Evolutionary conservation across 2,329 filamentous ascomycete species (phyloP).

Genomic region (Fusarium sp.): DNA sequence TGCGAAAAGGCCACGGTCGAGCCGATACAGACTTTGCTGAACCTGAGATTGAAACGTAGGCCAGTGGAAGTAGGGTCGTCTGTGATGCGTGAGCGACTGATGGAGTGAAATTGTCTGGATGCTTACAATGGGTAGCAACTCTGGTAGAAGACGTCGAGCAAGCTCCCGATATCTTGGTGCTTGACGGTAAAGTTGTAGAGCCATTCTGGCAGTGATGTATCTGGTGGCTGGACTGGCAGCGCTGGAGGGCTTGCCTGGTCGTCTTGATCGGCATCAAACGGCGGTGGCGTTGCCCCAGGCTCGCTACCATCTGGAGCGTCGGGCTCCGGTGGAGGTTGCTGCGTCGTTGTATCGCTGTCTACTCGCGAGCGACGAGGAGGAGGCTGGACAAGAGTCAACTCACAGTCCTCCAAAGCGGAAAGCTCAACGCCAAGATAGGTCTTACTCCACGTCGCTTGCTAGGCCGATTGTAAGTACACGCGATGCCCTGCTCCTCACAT

Average conservation of each 20-base stretch:
- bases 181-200: background rate
- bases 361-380: background rate
- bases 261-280: background rate
- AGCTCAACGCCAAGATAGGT: no score
- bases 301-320: background rate
- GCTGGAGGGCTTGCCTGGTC: background rate
- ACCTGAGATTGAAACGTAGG: background rate
- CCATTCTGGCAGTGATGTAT: background rate
- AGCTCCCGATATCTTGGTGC: background rate
- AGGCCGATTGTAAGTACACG: background rate
- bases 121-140: background rate
- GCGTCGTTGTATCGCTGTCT: background rate
- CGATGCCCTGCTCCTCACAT: background rate
- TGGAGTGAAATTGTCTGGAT: background rate
- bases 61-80: background rate
- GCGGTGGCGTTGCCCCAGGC: background rate
- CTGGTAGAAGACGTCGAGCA: background rate
- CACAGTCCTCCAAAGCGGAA: background rate
- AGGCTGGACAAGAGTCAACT: background rate
- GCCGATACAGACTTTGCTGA: background rate
- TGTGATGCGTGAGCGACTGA: background rate
- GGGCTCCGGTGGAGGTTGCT: background rate
- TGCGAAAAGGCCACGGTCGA: background rate
- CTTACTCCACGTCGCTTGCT: background rate
- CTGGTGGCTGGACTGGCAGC: background rate